A percentile compares a stretch with the other conserved stretches of the same genome.
Conservation (phyloP, 1,284 basidiomycete species). For the Apiotrichum montevideense region DNA sequence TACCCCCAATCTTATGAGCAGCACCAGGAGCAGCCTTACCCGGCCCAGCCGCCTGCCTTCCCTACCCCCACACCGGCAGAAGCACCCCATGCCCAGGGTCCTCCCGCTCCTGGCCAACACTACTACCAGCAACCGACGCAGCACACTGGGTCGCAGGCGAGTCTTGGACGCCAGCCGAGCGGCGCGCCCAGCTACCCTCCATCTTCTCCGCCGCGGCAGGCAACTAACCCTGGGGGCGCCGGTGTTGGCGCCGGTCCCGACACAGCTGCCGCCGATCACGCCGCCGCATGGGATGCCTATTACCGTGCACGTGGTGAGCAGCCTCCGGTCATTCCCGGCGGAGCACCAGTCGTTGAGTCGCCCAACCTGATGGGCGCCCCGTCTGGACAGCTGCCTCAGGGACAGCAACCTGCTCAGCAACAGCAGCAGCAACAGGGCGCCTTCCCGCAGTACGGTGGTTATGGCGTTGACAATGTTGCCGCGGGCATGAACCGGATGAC, state of each 20-base stretch:
- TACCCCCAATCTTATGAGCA: slow-evolving; percentile 3
- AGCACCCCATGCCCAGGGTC: slow-evolving; percentile 13
- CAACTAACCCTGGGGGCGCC: slow-evolving; percentile 32
- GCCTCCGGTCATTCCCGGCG: slow-evolving; percentile 5
- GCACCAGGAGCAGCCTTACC: slow-evolving; percentile 1
- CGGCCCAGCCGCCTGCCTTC: slow-evolving; percentile 1
- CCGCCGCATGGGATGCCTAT: slow-evolving; percentile 45
- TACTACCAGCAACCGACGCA: slow-evolving; percentile 6
- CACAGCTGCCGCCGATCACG: slow-evolving; percentile 26
- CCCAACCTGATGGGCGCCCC: neutral
- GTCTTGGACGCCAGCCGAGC: slow-evolving; percentile 3
- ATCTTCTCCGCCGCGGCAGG: slow-evolving; percentile 17
- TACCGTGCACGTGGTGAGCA: slow-evolving; percentile 28
- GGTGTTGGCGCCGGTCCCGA: slow-evolving; percentile 32
- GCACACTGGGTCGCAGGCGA: slow-evolving; percentile 1
- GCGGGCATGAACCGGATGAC: slow-evolving; percentile 33
- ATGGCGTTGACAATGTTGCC: slow-evolving; percentile 24
- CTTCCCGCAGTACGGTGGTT: slow-evolving; percentile 4
- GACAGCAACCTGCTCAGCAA: slow-evolving; percentile 10
- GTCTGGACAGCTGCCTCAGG: neutral
- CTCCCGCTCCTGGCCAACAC: neutral
- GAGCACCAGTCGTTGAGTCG: neutral
- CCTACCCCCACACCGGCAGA: slow-evolving; percentile 11
- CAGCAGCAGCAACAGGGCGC: slow-evolving; percentile 16
- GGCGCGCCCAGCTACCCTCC: slow-evolving; percentile 27